Evolutionary conservation across 805 yeast genomes (phyloP), one percentile per base, ranked within the genome.

Genomic region (Nakazawaea wyomingensis): DNA sequence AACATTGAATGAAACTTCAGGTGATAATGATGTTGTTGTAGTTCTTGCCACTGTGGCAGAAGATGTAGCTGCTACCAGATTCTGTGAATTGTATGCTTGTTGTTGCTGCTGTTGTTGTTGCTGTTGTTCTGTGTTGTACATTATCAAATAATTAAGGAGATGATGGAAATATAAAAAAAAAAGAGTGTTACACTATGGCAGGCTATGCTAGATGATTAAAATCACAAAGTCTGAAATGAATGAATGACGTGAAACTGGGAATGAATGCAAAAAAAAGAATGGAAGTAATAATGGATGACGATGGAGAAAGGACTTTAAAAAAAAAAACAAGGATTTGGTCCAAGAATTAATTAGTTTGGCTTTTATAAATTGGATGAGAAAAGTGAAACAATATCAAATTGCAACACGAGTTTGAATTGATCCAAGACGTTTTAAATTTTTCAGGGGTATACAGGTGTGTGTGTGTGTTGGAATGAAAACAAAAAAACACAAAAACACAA

Each of bases 1-100:
- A 21, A 91, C 91, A 60, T 88, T 87, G 71, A 91, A 91, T n/a
- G 78, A 38, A 4, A 43, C 39, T 59, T 44, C 43, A 14, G 38
- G 34, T 29, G n/a, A n/a, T n/a, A n/a, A n/a, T n/a, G n/a, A n/a
- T n/a, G n/a, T n/a, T n/a, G n/a, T n/a, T n/a, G n/a, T n/a, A n/a
- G n/a, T n/a, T n/a, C n/a, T n/a, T n/a, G 32, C n/a, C 3, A 29
- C 32, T n/a, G 13, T 11, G 6, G 32, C 16, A 6, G 8, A 14
- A n/a, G 14, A 29, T 17, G 4, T 35, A 11, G 14, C 32, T 2
- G 14, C 14, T 13, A 14, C 32, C 32, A 29, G 32, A 2, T 29
- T 7, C 8, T 29, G 8, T 13, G 32, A 14, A 29, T 29, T 29
- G 8, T 14, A 10, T 6, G 32, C 16, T 24, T 24, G 27, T 24